phyloP scores from a whole-genome alignment of 148 eudicot species.

The Dianthus caryophyllus region DNA sequence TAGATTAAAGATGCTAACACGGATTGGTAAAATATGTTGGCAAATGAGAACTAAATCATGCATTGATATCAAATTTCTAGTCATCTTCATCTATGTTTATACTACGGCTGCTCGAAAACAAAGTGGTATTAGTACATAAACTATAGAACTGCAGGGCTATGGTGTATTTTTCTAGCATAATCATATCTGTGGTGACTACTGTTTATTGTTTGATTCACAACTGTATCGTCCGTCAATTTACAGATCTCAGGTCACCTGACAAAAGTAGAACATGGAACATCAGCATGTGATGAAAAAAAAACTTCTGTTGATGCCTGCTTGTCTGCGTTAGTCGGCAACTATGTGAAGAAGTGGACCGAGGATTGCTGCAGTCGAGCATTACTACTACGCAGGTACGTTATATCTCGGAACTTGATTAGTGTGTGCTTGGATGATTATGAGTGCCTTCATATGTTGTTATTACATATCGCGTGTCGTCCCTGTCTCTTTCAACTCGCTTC shows the following conservation, averaged over 20 bases:
- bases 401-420: constrained; percentile 13
- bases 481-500: constrained; percentile 61
- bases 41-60: background rate
- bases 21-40: no score
- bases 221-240: constrained; percentile 1
- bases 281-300: constrained; percentile 11
- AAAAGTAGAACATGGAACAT: constrained; percentile 24
- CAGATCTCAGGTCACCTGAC: constrained; percentile 14
- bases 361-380: constrained; percentile 3
- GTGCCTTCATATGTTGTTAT: constrained; percentile 67
- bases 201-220: constrained; percentile 4
- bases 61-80: background rate
- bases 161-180: no score
- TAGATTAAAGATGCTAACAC: no score
- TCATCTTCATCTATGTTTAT: background rate
- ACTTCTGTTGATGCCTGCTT: constrained; percentile 12
- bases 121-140: background rate
- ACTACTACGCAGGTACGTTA: background rate
- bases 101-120: background rate
- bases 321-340: constrained; percentile 13
- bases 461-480: constrained; percentile 49
- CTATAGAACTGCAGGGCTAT: constrained; percentile 2
- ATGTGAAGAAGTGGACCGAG: background rate
- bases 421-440: constrained; percentile 47
- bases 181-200: constrained; percentile 2